A percentile compares a stretch with the other conserved stretches of the same genome.
Evolutionary conservation across 78 protist species (phyloP).

Genomic region (Dictyostelium brefeldianum): DNA sequence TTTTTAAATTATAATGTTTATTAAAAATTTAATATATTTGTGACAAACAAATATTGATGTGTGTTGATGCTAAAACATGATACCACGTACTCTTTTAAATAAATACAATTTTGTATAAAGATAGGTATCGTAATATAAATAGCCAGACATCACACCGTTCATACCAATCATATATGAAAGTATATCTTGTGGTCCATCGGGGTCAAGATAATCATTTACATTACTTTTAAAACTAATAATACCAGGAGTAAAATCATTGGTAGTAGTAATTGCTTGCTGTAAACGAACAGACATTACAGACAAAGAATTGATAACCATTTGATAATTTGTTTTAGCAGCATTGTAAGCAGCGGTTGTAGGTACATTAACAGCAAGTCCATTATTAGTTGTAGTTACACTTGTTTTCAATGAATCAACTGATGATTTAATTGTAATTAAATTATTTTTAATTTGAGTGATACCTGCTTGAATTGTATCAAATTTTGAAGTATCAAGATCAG

Average conservation of each 20-base stretch:
- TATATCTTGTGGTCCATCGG: not conserved
- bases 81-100: constrained; percentile 4
- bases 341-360: not conserved
- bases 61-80: not conserved
- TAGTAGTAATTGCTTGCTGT: not conserved
- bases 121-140: not conserved
- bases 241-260: not conserved
- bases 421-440: not conserved
- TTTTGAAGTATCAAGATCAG: not conserved
- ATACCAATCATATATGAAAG: not conserved
- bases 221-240: not conserved
- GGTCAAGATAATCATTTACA: not conserved
- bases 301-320: not conserved
- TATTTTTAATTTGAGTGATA: not conserved
- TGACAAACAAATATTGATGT: too few relatives aligned
- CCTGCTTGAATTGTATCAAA: not conserved
- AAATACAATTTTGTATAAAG: not conserved
- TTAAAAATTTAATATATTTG: too few relatives aligned
- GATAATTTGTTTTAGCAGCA: not conserved
- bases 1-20: too few relatives aligned
- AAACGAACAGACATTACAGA: not conserved
- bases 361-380: not conserved
- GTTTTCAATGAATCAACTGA: not conserved
- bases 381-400: not conserved
- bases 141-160: not conserved